Evolutionary conservation across 1,139 yeast species (phyloP).

Genomic region (Scheffersomyces cryptocercus): DNA sequence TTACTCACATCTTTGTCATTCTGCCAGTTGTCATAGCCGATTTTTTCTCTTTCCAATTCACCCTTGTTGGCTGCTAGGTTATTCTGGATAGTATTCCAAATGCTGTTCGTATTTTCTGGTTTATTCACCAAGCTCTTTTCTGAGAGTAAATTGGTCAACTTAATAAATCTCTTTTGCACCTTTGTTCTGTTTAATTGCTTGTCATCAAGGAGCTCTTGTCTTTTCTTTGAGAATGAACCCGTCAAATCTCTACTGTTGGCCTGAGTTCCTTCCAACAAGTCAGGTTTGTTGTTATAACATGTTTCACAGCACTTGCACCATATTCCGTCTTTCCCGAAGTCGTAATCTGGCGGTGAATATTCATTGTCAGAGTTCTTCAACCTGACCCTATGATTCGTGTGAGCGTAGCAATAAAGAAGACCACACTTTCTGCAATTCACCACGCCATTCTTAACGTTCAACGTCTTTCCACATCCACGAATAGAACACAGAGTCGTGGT

Average conservation of each 20-base stretch:
- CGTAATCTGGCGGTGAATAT: constrained; percentile 39
- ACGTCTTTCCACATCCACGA: constrained; percentile 34
- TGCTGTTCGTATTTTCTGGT: constrained; percentile 14
- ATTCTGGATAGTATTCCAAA: constrained; percentile 10
- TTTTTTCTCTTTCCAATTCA: constrained; percentile 52
- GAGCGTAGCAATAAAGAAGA: constrained; percentile 62
- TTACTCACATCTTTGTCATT: constrained; percentile 48
- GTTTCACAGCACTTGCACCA: constrained; percentile 71
- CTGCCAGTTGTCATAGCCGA: constrained; percentile 61
- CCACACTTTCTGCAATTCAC: constrained; percentile 78
- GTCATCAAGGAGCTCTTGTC: constrained; percentile 45
- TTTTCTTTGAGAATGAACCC: constrained; percentile 32
- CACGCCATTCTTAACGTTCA: constrained; percentile 51
- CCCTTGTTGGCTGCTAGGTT: constrained; percentile 11
- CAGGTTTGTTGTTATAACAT: constrained; percentile 62
- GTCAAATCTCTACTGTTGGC: constrained; percentile 51
- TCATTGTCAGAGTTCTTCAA: constrained; percentile 32
- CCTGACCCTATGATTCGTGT: constrained; percentile 56
- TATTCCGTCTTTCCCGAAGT: constrained; percentile 41
- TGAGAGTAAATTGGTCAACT: constrained; percentile 29
- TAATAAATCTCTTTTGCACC: constrained; percentile 64
- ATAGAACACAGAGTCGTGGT: constrained; percentile 33
- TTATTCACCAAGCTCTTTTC: constrained; percentile 17
- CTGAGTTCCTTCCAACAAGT: constrained; percentile 43
- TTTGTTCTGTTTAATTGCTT: constrained; percentile 53